Evolutionary conservation across 768 basidiomycete genomes (phyloP).

Genomic region (Boletus tylopilopsis): DNA sequence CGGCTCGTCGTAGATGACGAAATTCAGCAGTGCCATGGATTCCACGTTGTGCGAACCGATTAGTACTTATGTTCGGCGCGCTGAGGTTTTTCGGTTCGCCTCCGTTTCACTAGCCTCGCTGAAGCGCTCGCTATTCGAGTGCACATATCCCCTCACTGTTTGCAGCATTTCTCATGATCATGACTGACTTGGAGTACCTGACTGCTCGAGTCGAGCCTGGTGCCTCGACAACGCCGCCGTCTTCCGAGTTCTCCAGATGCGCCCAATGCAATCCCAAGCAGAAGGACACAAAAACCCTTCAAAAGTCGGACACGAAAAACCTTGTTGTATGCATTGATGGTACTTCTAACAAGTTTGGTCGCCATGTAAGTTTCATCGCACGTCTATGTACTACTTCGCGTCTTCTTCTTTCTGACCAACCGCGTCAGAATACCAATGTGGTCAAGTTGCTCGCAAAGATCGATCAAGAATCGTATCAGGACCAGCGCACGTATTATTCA

Average conservation of each 20-base stretch:
- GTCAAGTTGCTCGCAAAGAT: conserved; percentile 32
- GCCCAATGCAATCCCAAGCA: conserved; percentile 9
- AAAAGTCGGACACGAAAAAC: conserved; percentile 15
- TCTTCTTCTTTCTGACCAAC: not conserved
- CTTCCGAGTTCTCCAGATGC: conserved; percentile 8
- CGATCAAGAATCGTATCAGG: conserved; percentile 13
- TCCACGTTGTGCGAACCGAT: too few species aligned
- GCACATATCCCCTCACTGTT: too few species aligned
- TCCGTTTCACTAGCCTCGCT: too few species aligned
- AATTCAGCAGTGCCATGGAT: too few species aligned
- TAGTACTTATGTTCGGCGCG: too few species aligned
- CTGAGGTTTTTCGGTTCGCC: too few species aligned
- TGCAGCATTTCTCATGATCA: too few species aligned
- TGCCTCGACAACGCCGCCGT: not conserved
- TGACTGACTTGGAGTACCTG: too few species aligned
- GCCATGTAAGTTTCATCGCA: conserved; percentile 6
- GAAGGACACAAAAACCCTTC: too few species aligned
- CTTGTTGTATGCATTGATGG: conserved; percentile 25
- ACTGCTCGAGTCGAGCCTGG: too few species aligned
- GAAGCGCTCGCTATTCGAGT: too few species aligned
- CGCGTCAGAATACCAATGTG: conserved; percentile 34
- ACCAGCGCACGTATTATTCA: conserved; percentile 34
- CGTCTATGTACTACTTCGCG: not conserved
- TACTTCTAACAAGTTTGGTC: conserved; percentile 21
- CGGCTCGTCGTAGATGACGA: too few species aligned